Evolutionary conservation across 352 stramenopile genomes (phyloP).

Genomic region (Blastocystis sp.): DNA sequence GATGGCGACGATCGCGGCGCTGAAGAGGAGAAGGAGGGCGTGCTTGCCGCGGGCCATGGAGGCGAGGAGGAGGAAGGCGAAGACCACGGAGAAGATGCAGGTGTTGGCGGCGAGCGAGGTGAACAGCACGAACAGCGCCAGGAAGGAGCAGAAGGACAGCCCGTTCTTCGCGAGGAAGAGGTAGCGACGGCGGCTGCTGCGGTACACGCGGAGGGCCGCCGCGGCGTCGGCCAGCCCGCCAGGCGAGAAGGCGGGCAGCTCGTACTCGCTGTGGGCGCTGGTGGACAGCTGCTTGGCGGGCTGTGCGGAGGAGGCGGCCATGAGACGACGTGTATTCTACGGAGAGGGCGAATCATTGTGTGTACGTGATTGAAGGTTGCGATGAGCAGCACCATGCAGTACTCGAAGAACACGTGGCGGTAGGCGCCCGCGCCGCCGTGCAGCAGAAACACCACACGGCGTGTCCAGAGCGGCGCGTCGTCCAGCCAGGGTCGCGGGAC

Average conservation of each 20-base stretch:
- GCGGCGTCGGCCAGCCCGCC: too few relatives aligned
- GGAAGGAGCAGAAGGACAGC: not conserved
- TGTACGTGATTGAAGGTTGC: not conserved
- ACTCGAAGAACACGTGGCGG: constrained; percentile 6
- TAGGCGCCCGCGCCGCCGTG: constrained; percentile 5
- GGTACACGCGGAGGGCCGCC: not conserved
- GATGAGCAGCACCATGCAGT: not conserved
- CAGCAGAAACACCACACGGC: not conserved
- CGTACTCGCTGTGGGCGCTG: not conserved
- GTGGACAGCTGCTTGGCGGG: not conserved
- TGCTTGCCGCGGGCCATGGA: not conserved
- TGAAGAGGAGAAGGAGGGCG: not conserved
- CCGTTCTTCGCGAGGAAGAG: not conserved
- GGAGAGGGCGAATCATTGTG: not conserved
- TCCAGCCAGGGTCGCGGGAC: not conserved
- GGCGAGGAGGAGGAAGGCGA: not conserved
- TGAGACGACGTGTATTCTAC: not conserved
- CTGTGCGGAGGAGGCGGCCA: not conserved
- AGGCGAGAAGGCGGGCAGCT: too few relatives aligned
- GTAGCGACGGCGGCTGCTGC: not conserved
- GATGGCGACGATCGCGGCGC: not conserved
- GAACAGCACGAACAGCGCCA: not conserved
- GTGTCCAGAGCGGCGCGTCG: not conserved
- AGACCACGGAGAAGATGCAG: not conserved
- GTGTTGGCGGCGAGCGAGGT: not conserved